Conservation (phyloP, 2,329 filamentous ascomycete species). For the Cladophialophora psammophila region DNA sequence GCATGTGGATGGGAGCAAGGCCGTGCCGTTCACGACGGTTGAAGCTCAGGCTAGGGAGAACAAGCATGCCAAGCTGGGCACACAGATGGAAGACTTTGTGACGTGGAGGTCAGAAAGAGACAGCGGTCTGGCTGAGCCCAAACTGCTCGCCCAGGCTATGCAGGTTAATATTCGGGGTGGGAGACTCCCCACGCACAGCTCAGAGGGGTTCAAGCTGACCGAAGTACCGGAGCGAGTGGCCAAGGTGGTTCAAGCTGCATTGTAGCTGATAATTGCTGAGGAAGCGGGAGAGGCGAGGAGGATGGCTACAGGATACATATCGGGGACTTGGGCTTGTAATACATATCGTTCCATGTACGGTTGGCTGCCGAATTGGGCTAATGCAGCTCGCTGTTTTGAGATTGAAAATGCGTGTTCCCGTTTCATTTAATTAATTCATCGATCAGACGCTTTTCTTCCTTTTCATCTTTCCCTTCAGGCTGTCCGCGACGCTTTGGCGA, state of each 20-base stretch:
- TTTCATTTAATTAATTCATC: too few species aligned
- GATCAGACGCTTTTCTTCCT: too few species aligned
- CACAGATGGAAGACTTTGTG: constrained; percentile 46
- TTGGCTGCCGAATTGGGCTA: too few species aligned
- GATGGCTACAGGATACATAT: too few species aligned
- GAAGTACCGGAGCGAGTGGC: not conserved
- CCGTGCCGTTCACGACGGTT: constrained; percentile 47
- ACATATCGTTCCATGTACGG: too few species aligned
- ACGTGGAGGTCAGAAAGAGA: constrained; percentile 45
- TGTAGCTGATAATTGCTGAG: not conserved
- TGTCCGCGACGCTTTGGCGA: too few species aligned
- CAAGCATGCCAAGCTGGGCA: constrained; percentile 45
- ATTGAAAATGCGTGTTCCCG: too few species aligned
- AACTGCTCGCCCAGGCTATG: constrained; percentile 48
- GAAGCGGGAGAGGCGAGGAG: not conserved
- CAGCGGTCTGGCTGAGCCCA: constrained; percentile 43
- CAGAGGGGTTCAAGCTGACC: not conserved
- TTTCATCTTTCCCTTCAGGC: too few species aligned
- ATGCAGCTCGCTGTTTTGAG: too few species aligned
- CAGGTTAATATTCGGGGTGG: constrained; percentile 52
- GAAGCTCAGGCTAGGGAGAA: constrained; percentile 46
- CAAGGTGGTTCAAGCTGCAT: not conserved
- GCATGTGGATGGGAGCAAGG: constrained; percentile 17
- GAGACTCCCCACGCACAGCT: constrained; percentile 41
- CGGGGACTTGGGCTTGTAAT: too few species aligned